A percentile compares a stretch with the other conserved stretches of the same genome.
phyloP scores from a whole-genome alignment of 2,329 filamentous ascomycete genomes.

The Scytalidium lignicola region DNA sequence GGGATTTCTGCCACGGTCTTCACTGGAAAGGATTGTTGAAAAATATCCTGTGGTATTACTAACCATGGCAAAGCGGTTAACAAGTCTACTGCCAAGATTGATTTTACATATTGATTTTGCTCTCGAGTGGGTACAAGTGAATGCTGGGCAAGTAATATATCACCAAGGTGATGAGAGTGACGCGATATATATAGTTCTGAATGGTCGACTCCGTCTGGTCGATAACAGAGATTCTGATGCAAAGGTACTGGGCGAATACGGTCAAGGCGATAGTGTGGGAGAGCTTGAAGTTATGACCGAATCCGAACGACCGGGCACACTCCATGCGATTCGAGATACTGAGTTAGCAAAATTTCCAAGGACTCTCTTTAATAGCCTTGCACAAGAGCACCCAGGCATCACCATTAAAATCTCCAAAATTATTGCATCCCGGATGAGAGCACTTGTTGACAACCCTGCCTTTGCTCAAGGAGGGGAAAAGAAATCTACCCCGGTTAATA shows the following conservation, averaged over 20 bases:
- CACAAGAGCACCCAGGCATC: slow-evolving; percentile 94
- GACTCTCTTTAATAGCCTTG: slow-evolving; percentile 94
- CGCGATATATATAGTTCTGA: slow-evolving; percentile 96
- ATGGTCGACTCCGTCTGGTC: slow-evolving; percentile 82
- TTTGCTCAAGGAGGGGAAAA: slow-evolving; percentile 61
- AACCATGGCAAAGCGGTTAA: slow-evolving; percentile 93
- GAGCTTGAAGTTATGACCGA: slow-evolving; percentile 97
- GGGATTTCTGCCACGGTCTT: slow-evolving; percentile 80
- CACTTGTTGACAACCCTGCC: slow-evolving; percentile 76
- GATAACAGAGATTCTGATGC: slow-evolving; percentile 78
- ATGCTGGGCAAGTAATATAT: slow-evolving; percentile 90
- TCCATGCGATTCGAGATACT: slow-evolving; percentile 94
- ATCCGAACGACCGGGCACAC: slow-evolving; percentile 78
- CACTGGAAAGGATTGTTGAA: slow-evolving; percentile 88
- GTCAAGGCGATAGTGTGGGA: slow-evolving; percentile 95
- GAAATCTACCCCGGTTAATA: slow-evolving; percentile 52
- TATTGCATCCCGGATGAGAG: slow-evolving; percentile 90
- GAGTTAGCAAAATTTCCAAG: slow-evolving; percentile 95
- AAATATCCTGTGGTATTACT: slow-evolving; percentile 86
- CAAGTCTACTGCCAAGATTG: slow-evolving; percentile 78
- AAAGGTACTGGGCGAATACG: slow-evolving; percentile 84
- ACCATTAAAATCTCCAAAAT: slow-evolving; percentile 99
- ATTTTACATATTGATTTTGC: slow-evolving; percentile 98
- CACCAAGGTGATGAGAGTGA: slow-evolving; percentile 94
- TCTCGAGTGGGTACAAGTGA: slow-evolving; percentile 95